phyloP scores from a whole-genome alignment of 257 asterid genomes.

The Scutellaria galericulata region DNA sequence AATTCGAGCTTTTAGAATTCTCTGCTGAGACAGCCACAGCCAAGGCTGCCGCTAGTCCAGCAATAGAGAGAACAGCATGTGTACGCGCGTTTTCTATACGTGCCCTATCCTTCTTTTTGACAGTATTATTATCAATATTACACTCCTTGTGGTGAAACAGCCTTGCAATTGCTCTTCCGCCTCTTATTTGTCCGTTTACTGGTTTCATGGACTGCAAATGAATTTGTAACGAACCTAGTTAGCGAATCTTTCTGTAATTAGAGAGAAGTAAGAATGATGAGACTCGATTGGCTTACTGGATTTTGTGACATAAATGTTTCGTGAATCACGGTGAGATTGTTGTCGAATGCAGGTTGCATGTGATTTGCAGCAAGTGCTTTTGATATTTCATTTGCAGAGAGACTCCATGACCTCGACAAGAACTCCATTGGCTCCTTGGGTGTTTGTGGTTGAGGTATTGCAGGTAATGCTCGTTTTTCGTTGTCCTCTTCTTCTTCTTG shows the following conservation, averaged over 20 bases:
- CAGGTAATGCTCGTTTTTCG: slow-evolving; percentile 43
- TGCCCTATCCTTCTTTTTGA: slow-evolving; percentile 75
- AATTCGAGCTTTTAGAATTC: slow-evolving; percentile 40
- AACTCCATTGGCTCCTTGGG: slow-evolving; percentile 88
- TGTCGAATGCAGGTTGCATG: slow-evolving; percentile 45
- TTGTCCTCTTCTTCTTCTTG: slow-evolving; percentile 49
- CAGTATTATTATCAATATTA: slow-evolving; percentile 22
- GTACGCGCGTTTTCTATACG: slow-evolving; percentile 70
- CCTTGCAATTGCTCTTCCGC: slow-evolving; percentile 56
- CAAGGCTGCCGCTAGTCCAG: slow-evolving; percentile 84
- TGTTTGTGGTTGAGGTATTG: slow-evolving; percentile 78
- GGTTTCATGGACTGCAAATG: slow-evolving; percentile 45
- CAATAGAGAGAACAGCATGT: slow-evolving; percentile 71
- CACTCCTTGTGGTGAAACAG: slow-evolving; percentile 66
- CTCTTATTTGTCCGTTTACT: slow-evolving; percentile 37
- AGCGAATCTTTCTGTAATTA: too few relatives aligned
- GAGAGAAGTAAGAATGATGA: background rate
- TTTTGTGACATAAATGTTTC: slow-evolving; percentile 40
- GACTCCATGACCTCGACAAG: slow-evolving; percentile 86
- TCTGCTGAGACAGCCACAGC: slow-evolving; percentile 59
- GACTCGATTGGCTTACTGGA: slow-evolving; percentile 45
- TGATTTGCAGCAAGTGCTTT: slow-evolving; percentile 64
- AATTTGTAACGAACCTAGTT: background rate
- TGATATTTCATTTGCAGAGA: slow-evolving; percentile 74
- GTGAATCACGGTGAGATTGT: slow-evolving; percentile 42